Base-by-base conservation (phyloP, 768 basidiomycete species). In the Filobasidium wieringae region DNA sequence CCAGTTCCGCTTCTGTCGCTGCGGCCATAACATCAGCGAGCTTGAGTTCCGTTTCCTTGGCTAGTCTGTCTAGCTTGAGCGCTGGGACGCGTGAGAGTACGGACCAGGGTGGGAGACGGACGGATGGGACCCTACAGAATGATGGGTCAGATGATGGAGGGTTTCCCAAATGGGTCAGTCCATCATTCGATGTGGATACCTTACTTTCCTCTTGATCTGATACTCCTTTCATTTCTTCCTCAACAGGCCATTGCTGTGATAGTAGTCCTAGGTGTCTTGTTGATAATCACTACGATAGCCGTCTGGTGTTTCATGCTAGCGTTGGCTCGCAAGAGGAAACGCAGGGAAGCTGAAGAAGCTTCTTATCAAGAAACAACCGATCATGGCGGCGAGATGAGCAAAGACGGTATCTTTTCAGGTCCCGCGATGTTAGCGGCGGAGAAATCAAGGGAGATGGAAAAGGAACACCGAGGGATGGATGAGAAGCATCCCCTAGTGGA, bases 181-280 rank as follows among this genome's bases (percentile, higher is more conserved):
- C 14, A 15, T n/a, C n/a, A 32, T 29, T 31, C 7, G 12, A 24
- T 11, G 33, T 7, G 29, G 4, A 3, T 15, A 14, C 4, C 15
- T 49, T 49, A 7, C 14, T 24, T 47, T 26, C 15, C 43, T 14
- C 43, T 47, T 14, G 43, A 47, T 17, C 11, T 11, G 36, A 37
- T 19, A 11, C 36, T 19, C 11, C 19, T 37, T 37, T 11, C 19
- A 37, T 37, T 11, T 19, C n/a, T n/a, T n/a, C n/a, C n/a, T n/a
- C n/a, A 4, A 30, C 50, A 51, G 50, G 90, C 87, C 9, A 92
- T 92, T 66, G 88, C 91, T 53, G 84, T 91, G 63, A 87, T 91
- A 53, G 85, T 84, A 47, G 80, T 91, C 39, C 81, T 92, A 26
- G 88, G 87, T 26, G 84, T 89, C 40, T 82, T 85, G 14, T 77